Base-by-base conservation (phyloP, 1,284 basidiomycete genomes). In the Stygiomarasmius scandens region DNA sequence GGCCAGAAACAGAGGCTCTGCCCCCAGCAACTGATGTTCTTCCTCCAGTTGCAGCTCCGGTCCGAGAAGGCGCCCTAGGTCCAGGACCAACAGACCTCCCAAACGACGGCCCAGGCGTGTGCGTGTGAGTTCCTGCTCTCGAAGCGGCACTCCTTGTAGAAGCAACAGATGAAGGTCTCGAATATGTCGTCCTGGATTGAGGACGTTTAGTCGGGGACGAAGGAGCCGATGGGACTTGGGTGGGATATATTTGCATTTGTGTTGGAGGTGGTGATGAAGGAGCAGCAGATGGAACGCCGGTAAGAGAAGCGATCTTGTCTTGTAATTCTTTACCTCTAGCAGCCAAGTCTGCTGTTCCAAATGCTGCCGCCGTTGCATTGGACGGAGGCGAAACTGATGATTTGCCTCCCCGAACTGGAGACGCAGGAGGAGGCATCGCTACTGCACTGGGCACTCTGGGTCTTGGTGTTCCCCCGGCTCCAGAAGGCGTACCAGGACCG, bases 341-440 rank as follows among this genome's bases (percentile, higher is more conserved):
- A 49, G 77, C 73, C 32, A 84, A 67, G 59, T 77, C 77, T 22
- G 69, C 58, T 9, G 47, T 49, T 12, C n/a, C n/a, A n/a, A 46
- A 32, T 66, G 66, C 27, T 70, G 22, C 76, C 76, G 49, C 72
- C 73, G 25, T 74, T 64, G 27, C 73, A 71, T 54, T 67, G 25
- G 65, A 59, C 1, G 68, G 63, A 14, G 64, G 58, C 19, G 64
- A 63, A 48, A 75, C 69, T 16, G 52, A 29, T 3, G 69, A 36
- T 9, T 50, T 36, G 34, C 55, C 67, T n/a, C 46, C 12, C 45
- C 50, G 55, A 19, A 24, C 47, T 2, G 87, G 87, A 12, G 87
- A 87, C 0, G 84, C 76, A 14, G 90, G 90, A 2, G 90, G 90
- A 2, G 89, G 90, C 88, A 91, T 92, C 2, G 86, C 85, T 32